These are phyloP conservation scores for Trichoderma parareesei DNA, from an alignment of 495 filamentous ascomycete genomes.

Conservation along the genomic window DNA sequence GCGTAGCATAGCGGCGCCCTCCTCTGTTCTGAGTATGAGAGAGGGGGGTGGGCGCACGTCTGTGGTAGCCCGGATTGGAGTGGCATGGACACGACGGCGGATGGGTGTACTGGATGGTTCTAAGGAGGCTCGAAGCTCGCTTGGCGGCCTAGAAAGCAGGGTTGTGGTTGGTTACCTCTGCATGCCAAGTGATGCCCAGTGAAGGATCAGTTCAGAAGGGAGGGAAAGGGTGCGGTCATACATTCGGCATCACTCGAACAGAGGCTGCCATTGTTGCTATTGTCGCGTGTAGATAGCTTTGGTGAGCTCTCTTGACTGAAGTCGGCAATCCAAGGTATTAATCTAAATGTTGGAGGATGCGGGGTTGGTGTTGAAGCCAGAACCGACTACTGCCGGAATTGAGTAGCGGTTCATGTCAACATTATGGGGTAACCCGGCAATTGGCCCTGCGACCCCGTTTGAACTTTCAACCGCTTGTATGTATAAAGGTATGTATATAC, in stretches of 20 bases:
- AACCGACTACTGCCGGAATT: no score
- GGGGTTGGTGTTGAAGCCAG: no score
- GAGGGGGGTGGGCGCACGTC: constrained; percentile 50
- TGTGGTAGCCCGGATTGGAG: constrained; percentile 68
- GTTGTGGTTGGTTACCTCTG: background rate
- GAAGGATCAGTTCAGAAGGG: background rate
- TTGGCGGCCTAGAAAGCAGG: constrained; percentile 50
- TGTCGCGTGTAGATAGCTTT: background rate
- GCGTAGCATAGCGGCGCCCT: constrained; percentile 56
- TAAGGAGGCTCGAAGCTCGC: constrained; percentile 72
- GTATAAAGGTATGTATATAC: no score
- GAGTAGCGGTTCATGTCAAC: no score
- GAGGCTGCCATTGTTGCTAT: background rate
- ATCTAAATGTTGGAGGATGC: no score
- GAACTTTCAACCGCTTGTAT: no score
- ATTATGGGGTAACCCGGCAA: no score
- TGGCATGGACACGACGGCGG: constrained; percentile 90
- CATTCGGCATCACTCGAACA: background rate
- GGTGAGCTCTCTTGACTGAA: background rate
- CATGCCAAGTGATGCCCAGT: background rate
- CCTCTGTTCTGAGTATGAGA: constrained; percentile 21
- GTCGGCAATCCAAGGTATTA: no score
- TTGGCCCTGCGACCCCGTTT: no score
- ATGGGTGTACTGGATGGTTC: constrained; percentile 83
- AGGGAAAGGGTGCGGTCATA: background rate